phyloP scores from a whole-genome alignment of 208 protist species.

The Trypanosoma grayi region DNA sequence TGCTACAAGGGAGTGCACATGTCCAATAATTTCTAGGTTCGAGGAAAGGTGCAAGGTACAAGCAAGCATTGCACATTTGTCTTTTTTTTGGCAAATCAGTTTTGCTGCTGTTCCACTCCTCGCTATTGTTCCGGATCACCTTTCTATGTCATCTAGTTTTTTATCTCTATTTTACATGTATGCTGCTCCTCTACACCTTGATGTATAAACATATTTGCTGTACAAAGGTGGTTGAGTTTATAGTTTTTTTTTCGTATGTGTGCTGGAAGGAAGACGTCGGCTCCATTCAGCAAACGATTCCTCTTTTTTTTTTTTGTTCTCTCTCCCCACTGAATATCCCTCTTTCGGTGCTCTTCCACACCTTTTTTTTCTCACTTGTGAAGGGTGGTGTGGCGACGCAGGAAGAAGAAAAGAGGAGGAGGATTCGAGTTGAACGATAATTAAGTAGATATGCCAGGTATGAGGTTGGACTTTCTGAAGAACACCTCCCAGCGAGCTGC shows the following conservation, averaged over 20 bases:
- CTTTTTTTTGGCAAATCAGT: too few relatives aligned
- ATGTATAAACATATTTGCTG: too few relatives aligned
- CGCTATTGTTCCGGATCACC: too few relatives aligned
- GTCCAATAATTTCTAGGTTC: not conserved
- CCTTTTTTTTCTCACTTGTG: not conserved
- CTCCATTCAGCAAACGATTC: too few relatives aligned
- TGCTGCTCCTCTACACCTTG: not conserved
- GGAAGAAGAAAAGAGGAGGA: not conserved
- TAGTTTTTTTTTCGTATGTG: too few relatives aligned
- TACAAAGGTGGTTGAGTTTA: too few relatives aligned
- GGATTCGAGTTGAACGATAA: not conserved
- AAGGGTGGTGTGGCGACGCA: not conserved
- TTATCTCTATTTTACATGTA: too few relatives aligned
- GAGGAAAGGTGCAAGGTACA: not conserved
- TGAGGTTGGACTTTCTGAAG: conserved; percentile 87
- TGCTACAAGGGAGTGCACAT: conserved; percentile 24
- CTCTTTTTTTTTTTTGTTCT: conserved; percentile 1
- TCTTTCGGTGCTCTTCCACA: not conserved
- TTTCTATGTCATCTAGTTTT: too few relatives aligned
- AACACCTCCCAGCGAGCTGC: conserved; percentile 83
- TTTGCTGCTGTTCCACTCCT: too few relatives aligned
- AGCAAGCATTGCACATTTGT: not conserved
- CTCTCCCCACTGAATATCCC: too few relatives aligned
- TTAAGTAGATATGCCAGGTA: conserved; percentile 41
- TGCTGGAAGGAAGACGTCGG: too few relatives aligned